Base-by-base conservation (phyloP, 139 green algal genomes). In the Chlorella sp. region DNA sequence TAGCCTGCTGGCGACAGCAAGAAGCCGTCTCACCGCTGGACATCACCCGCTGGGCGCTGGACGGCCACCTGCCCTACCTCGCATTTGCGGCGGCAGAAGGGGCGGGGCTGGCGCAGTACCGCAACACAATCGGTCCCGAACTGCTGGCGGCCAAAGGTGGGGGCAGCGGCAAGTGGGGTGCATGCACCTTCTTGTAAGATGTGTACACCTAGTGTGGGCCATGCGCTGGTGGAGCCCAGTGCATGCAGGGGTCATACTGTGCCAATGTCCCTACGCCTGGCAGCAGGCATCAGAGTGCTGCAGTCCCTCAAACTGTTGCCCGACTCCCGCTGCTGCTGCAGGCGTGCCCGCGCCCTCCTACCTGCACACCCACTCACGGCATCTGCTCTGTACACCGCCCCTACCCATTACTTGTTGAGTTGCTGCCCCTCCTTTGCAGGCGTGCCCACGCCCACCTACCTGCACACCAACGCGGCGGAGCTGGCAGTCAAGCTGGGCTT, bases 21-120 rank as follows among this genome's bases (percentile, higher is more conserved):
- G 86, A 86, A 44, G 80, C 88, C 6, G 77, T 85, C 9, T 46
- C 38, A 5, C 80, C 87, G 1, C 62, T 83, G 19, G 87, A 91
- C 76, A 30, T 90, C 32, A 19, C 38, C 9, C 73, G 60, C 36
- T 80, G 86, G 73, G 81, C 87, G 34, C 38, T 72, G 24, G 54
- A 77, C 28, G 87, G 85, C 1, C 44, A 51, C 54, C 75, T 91
- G 20, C 84, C 86, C 41, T 91, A 86, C 80, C 75, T 90, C 19
- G 20, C 40, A 19, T 74, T 91, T 67, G 58, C 64, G 32, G 34
- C 40, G 1, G 24, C 75, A 26, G 24, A 85, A 41, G 43, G 68
- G 2, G 67, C 76, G 9, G 68, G 36, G 40, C 68, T 84, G 38
- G n/a, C 38, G 58, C 48, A 67, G 41, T 84, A 60, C 40, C 9